phyloP scores from a whole-genome alignment of 2,329 filamentous ascomycete genomes.

The Bipolaris gigantea region DNA sequence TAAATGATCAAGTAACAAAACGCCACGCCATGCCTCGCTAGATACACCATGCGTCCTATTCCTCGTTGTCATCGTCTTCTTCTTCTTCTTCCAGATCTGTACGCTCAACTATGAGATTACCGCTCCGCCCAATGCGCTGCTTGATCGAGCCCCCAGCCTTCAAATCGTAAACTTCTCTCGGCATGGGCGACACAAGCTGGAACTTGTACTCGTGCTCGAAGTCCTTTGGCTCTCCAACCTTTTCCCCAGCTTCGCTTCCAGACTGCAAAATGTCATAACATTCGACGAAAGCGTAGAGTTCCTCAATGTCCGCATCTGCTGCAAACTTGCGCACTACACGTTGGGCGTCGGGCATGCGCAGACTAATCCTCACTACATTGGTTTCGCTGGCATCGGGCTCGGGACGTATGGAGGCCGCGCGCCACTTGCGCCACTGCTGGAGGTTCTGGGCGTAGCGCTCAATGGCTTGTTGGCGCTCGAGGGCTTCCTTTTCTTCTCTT shows the following conservation, averaged over 20 bases:
- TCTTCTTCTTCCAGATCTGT: slow-evolving; percentile 59
- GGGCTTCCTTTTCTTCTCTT: slow-evolving; percentile 66
- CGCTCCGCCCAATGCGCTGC: slow-evolving; percentile 76
- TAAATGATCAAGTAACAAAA: slow-evolving; percentile 3
- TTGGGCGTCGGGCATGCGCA: slow-evolving; percentile 66
- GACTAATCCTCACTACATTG: slow-evolving; percentile 70
- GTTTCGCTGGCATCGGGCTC: slow-evolving; percentile 69
- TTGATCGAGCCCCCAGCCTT: slow-evolving; percentile 66
- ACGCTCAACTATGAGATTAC: slow-evolving; percentile 86
- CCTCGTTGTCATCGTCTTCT: slow-evolving; percentile 41
- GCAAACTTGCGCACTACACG: slow-evolving; percentile 77
- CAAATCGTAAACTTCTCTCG: slow-evolving; percentile 76
- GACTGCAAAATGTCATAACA: slow-evolving; percentile 71
- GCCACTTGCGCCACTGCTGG: slow-evolving; percentile 79
- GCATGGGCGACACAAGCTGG: slow-evolving; percentile 80
- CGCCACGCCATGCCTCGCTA: slow-evolving; percentile 2
- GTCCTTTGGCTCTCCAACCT: slow-evolving; percentile 58
- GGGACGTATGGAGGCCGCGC: slow-evolving; percentile 64
- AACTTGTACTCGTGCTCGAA: slow-evolving; percentile 88
- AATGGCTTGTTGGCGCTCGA: slow-evolving; percentile 64
- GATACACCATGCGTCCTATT: not conserved
- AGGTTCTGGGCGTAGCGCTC: slow-evolving; percentile 59
- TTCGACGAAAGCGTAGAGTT: slow-evolving; percentile 94
- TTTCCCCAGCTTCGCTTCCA: slow-evolving; percentile 38
- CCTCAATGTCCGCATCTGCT: slow-evolving; percentile 72